Evolutionary conservation across 1,284 basidiomycete genomes (phyloP).

Genomic region (Chalciporus piperatoides): DNA sequence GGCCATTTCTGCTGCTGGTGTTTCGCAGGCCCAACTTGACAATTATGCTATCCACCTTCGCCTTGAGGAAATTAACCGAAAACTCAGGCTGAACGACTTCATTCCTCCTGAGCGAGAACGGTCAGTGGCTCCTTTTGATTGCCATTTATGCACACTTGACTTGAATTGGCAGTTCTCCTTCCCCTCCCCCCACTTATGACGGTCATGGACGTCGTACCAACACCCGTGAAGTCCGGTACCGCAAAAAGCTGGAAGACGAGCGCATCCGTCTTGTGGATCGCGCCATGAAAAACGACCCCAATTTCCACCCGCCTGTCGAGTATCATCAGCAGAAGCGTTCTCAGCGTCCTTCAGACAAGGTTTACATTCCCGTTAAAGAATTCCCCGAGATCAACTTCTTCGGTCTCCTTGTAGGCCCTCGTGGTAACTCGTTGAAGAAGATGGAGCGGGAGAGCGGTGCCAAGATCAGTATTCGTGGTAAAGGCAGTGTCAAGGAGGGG

Average conservation of each 20-base stretch:
- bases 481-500: constrained; percentile 98
- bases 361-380: constrained; percentile 99
- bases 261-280: constrained; percentile 90
- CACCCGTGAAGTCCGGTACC: constrained; percentile 96
- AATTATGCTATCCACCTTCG: constrained; percentile 94
- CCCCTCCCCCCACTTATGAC: constrained; percentile 97
- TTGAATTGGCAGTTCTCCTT: constrained; percentile 71
- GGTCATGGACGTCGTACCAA: constrained; percentile 96
- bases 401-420: constrained; percentile 94
- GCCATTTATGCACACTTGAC: constrained; percentile 14
- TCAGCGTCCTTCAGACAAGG: constrained; percentile 92
- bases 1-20: constrained; percentile 86
- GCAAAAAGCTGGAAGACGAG: constrained; percentile 97
- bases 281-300: constrained; percentile 96
- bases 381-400: constrained; percentile 99
- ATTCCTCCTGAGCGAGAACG: constrained; percentile 94
- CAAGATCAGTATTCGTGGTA: constrained; percentile 97
- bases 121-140: constrained; percentile 35
- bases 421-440: constrained; percentile 98
- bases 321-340: constrained; percentile 93
- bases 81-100: constrained; percentile 90
- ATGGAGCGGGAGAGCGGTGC: constrained; percentile 99
- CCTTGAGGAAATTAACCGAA: constrained; percentile 96
- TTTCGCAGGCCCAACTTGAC: constrained; percentile 90
- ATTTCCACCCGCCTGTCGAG: constrained; percentile 94